These are phyloP conservation scores for Dunaliella primolecta DNA, from an alignment of 139 green algal species.

Conservation along the genomic window DNA sequence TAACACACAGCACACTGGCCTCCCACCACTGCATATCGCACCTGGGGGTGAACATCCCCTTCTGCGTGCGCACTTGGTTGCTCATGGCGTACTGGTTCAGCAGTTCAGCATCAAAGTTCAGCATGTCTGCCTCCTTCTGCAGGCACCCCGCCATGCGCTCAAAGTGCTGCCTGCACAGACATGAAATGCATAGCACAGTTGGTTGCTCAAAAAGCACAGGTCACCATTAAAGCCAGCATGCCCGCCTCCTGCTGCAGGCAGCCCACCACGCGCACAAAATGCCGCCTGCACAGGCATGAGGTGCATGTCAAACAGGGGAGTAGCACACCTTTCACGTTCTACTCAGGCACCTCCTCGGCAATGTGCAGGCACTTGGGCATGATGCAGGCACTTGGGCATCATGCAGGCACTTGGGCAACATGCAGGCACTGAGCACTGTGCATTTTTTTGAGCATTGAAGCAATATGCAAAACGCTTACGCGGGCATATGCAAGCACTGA, in stretches of 20 bases:
- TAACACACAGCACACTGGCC: no score
- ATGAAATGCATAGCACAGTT: constrained; percentile 25
- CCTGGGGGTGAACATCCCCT: constrained; percentile 29
- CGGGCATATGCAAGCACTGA: no score
- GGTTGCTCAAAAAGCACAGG: constrained; percentile 45
- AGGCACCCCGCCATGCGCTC: background rate
- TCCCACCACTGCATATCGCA: no score
- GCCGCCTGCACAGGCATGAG: constrained; percentile 9
- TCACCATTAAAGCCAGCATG: constrained; percentile 46
- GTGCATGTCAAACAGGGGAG: no score
- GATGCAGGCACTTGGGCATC: no score
- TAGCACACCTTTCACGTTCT: no score
- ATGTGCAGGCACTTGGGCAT: no score
- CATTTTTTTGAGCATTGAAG: no score
- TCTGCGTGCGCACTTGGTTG: constrained; percentile 35
- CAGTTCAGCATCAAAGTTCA: constrained; percentile 46
- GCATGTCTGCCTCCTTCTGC: constrained; percentile 43
- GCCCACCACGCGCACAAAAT: background rate
- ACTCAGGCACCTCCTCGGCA: no score
- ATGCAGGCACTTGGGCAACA: no score
- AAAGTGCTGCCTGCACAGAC: constrained; percentile 11
- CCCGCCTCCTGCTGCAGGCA: constrained; percentile 36
- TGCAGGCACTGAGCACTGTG: no score
- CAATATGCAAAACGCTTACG: no score
- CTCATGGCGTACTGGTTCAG: constrained; percentile 51